phyloP scores from a whole-genome alignment of 257 asterid species.

The Solanum dulcamara region DNA sequence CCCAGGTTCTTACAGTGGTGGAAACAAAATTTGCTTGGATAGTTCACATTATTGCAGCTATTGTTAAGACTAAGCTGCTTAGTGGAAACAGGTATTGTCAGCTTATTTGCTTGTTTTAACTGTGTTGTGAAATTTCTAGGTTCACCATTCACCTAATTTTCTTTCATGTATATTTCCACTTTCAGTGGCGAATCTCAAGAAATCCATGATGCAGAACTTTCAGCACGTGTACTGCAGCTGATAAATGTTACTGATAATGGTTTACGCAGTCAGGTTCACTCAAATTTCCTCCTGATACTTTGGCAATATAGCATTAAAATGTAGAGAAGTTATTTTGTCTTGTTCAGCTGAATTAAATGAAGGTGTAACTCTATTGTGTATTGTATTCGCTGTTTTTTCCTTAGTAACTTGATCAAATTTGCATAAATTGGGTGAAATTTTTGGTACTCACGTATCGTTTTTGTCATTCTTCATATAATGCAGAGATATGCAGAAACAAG shows the following conservation, averaged over 20 bases:
- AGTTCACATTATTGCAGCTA: conserved; percentile 88
- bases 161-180: conserved; percentile 3
- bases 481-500: conserved; percentile 89
- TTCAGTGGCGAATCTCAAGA: conserved; percentile 86
- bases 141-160: not conserved
- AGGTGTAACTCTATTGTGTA: not conserved
- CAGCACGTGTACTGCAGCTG: conserved; percentile 82
- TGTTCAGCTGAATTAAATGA: not conserved
- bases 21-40: conserved; percentile 97
- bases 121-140: not conserved
- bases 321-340: not conserved
- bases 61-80: conserved; percentile 64
- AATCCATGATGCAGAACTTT: conserved; percentile 90
- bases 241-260: conserved; percentile 88
- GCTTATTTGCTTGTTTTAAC: not conserved
- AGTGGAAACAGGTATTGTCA: conserved; percentile 62
- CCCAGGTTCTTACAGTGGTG: conserved; percentile 54
- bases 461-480: conserved; percentile 2
- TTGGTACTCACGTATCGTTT: not conserved
- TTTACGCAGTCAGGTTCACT: conserved; percentile 66
- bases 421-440: not conserved
- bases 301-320: not conserved
- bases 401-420: not conserved
- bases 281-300: not conserved
- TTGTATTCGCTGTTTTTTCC: not conserved